These are phyloP conservation scores for Flaveria sonorensis DNA, from an alignment of 129 eudicot genomes.

Conservation along the genomic window DNA sequence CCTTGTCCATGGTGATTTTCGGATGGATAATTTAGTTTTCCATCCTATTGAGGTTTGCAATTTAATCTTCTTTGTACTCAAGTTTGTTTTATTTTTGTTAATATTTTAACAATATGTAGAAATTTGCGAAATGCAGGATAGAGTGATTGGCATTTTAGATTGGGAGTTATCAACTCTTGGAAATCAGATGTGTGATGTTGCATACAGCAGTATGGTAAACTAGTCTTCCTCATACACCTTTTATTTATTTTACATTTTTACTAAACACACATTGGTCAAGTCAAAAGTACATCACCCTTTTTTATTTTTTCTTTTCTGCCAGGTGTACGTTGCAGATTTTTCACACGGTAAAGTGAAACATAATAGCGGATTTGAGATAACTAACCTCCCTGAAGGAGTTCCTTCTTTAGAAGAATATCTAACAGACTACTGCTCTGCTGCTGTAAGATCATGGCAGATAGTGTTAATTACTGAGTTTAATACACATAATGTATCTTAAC, in stretches of 20 bases:
- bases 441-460: constrained; percentile 56
- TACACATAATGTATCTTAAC: background rate
- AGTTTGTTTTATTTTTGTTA: background rate
- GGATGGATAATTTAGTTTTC: constrained; percentile 93
- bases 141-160: constrained; percentile 94
- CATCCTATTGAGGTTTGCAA: constrained; percentile 81
- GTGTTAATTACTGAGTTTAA: constrained; percentile 10
- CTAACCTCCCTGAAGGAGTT: constrained; percentile 76
- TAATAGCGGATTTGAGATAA: constrained; percentile 57
- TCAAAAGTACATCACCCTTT: background rate
- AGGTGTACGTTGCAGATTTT: constrained; percentile 69
- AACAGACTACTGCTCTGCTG: constrained; percentile 68
- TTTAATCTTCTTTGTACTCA: background rate
- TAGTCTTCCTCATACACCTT: constrained; percentile 4
- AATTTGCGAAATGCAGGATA: constrained; percentile 58
- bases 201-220: constrained; percentile 85
- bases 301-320: constrained; percentile 22
- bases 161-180: constrained; percentile 99
- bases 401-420: constrained; percentile 82
- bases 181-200: constrained; percentile 98
- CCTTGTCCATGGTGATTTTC: constrained; percentile 97
- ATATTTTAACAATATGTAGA: background rate
- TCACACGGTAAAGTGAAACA: constrained; percentile 50
- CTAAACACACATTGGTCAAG: background rate
- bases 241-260: background rate